These are phyloP conservation scores for Paraurostyla sp. DNA, from an alignment of 73 alveolate genomes.

Conservation along the genomic window DNA sequence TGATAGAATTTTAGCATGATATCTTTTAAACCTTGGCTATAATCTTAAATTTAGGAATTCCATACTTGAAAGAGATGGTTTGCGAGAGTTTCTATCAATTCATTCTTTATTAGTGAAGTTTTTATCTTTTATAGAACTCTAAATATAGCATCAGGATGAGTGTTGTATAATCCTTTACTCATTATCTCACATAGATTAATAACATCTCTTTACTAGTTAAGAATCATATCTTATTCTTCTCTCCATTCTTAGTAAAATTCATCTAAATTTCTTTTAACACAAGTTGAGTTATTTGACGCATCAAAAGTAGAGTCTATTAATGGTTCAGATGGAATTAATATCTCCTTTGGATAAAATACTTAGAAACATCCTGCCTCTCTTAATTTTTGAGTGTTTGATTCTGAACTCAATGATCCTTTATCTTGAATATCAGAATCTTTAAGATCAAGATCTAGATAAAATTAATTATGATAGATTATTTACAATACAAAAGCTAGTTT, in stretches of 20 bases:
- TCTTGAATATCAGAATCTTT: not conserved
- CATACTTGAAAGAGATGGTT: not conserved
- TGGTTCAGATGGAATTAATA: conserved; percentile 49
- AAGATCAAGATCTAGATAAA: not conserved
- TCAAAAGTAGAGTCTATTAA: not conserved
- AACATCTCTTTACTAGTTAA: not conserved
- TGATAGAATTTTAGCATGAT: not conserved
- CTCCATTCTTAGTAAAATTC: conserved; percentile 35
- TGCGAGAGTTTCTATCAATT: not conserved
- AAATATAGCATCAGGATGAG: not conserved
- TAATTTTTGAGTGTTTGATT: not conserved
- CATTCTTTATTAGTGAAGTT: not conserved
- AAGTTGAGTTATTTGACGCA: not conserved
- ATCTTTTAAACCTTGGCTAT: not conserved
- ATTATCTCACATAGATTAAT: not conserved
- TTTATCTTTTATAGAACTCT: conserved; percentile 6
- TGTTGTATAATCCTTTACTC: conserved; percentile 17
- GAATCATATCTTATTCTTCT: not conserved
- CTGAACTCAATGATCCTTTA: conserved; percentile 11
- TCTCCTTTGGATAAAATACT: conserved; percentile 18
- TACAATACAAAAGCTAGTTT: not conserved
- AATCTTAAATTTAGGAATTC: conserved; percentile 39
- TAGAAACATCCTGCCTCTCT: conserved; percentile 9
- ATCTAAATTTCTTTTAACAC: not conserved
- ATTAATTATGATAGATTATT: not conserved